Base-by-base conservation (phyloP, 2,329 filamentous ascomycete genomes). In the Talaromyces sp. region DNA sequence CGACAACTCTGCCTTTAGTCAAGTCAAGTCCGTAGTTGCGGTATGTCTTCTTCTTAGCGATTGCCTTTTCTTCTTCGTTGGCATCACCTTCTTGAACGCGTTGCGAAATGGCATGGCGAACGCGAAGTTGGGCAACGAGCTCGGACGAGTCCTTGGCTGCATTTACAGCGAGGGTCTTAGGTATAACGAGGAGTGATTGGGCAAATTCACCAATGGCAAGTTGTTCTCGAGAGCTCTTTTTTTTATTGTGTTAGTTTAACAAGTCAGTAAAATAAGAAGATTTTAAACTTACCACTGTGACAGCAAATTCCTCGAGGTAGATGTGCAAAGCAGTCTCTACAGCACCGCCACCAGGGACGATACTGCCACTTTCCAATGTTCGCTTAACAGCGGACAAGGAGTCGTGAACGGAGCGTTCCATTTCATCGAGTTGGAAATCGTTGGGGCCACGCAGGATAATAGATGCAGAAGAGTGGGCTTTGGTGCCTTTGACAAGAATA, bases 271-370 rank as follows among this genome's bases (percentile, higher is more conserved):
- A 51, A 41, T n/a, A 19, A 54, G 11, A 31, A 56, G 41, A 11
- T 53, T 48, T 29, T 35, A 7, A 57, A 81, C 82, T 69, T 80
- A 85, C 92, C 64, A 99, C 93, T 41, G 94, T 97, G 69, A 94
- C 93, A 57, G 94, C 94, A 77, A 96, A 99, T 78, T 99, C 94
- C 80, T 99, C 94, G 35, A 99, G 85, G 80, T 97, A 99, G 74
- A 99, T 99, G 81, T 97, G 94, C 66, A 99, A 85, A 54, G 94
- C 94, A n/a, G 94, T 97, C 82, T 99, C 94, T 24, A 97, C 93
- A 50, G 94, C 94, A 72, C 93, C 94, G 66, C 94, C 94, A 66
- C 94, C 94, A 17, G 94, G 94, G 43, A 99, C 94, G 66, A 99
- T 95, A 78, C 90, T 92, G 70, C 94, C 94, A 72, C 91, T 96